Evolutionary conservation across 192 early-diverging fungal genomes (phyloP), one percentile per base, ranked within the genome.

Genomic region (Rhizophagus sp.): DNA sequence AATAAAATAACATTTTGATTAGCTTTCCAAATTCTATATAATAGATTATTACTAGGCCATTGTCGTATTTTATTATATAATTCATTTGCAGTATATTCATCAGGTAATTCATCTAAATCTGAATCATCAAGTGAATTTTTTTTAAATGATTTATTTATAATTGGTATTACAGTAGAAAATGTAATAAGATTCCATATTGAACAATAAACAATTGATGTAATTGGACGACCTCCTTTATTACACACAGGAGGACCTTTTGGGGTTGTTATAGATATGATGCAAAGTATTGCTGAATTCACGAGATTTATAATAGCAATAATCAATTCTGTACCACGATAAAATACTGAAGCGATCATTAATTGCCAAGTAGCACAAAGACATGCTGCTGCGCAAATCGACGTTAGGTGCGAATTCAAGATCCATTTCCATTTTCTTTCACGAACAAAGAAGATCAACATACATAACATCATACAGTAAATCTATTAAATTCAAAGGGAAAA

Each of bases 341-440:
- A 71, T 27, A 72, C 63, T 1, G 44, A 27, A 13, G 66, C 76
- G 1, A 27, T 66, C 76, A 72, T 52, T 22, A 79, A 7, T 52
- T 71, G 62, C 57, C 71, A 79, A 30, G 69, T 13, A 17, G 82
- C 72, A 24, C 52, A 57, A 19, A 47, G 30, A 57, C 57, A 81
- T 15, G 83, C 68, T 25, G 62, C 57, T n/a, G 34, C 41, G 69
- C 69, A 85, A 70, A 85, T 73, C 13, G 71, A 17, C 33, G 73
- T 78, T 10, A 84, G 47, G 71, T 84, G 81, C 1, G 66, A 52
- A 41, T 86, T 86, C 5, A 86, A 62, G 49, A 76, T 64, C 79
- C 81, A 86, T 36, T 82, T 81, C 83, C 81, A 84, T n/a, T 7
- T 62, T 25, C 62, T 76, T 7, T 22, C 15, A 41, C n/a, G 19